Base-by-base conservation (phyloP, 495 filamentous ascomycete genomes). In the Cercophora samala region DNA sequence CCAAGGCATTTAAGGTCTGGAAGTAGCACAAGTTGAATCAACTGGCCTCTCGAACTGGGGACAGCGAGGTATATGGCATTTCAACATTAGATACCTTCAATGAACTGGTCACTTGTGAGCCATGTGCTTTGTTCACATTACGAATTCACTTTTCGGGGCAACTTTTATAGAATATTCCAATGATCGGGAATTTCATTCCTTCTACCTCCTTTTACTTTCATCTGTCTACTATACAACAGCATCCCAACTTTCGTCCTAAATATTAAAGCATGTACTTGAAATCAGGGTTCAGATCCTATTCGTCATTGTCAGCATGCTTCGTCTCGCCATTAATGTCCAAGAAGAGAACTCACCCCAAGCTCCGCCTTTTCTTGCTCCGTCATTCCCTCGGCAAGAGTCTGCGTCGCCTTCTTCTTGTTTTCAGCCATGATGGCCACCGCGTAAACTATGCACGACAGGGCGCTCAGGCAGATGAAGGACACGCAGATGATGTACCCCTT, bases 401-500 rank as follows among this genome's bases (percentile, higher is more conserved):
- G 78, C 67, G 74, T 86, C 24, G 87, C 86, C 60, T 90, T 81
- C 73, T 81, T 87, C 66, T 81, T 76, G 77, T 98, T 97, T 78
- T 92, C 86, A 62, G 72, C 71, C 73, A 76, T 75, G 60, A 93
- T 78, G 3, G 84, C 85, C 1, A 82, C 53, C 1, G 86, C 81
- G 73, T 97, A 96, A 0, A 81, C 60, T 32, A 81, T 70, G 67
- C 89, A 90, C 24, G 84, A 80, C 11, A 86, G 68, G 21, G 83
- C 86, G 63, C 87, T 88, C 56, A 97, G 74, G 60, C 86, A 85
- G 15, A 88, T 82, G 72, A 97, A 97, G 0, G 81, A 87, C 4
- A 97, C 76, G 72, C 88, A 91, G 67, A 97, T 91, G 37, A 80
- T 81, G 78, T 94, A 97, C 0, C 95, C 95, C 22, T 84, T 85